Conservation (phyloP, 768 basidiomycete genomes). For the Cytidiella melzeri region DNA sequence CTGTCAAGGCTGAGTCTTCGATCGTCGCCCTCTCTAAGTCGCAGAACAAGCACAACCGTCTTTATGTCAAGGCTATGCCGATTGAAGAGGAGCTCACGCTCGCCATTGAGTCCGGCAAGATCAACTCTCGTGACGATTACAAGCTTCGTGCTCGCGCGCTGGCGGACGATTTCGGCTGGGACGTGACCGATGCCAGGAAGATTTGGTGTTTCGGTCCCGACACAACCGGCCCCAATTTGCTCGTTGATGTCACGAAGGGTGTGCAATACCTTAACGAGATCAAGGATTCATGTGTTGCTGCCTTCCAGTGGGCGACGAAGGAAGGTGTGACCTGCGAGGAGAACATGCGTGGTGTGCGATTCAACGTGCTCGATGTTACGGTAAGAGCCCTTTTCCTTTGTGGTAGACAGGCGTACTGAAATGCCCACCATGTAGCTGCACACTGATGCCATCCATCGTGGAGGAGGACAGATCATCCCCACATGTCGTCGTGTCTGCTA, state of each 20-base stretch:
- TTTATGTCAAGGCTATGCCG: constrained; percentile 90
- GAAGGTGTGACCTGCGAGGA: constrained; percentile 96
- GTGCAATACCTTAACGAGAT: constrained; percentile 99
- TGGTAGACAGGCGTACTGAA: too few relatives aligned
- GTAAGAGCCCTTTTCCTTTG: constrained; percentile 39
- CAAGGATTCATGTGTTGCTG: constrained; percentile 99
- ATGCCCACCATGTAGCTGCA: too few relatives aligned
- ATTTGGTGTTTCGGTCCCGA: constrained; percentile 99
- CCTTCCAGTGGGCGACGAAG: constrained; percentile 99
- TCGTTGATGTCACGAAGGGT: constrained; percentile 98
- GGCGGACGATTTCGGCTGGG: constrained; percentile 97
- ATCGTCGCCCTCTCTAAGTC: constrained; percentile 98
- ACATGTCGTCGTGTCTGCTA: constrained; percentile 95
- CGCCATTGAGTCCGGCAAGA: constrained; percentile 84
- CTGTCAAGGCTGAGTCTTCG: constrained; percentile 91
- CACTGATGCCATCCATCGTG: constrained; percentile 98
- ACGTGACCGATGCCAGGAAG: constrained; percentile 98
- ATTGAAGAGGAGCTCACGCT: constrained; percentile 90
- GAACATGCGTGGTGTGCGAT: constrained; percentile 96
- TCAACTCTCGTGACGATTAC: constrained; percentile 94
- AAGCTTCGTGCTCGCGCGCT: constrained; percentile 92
- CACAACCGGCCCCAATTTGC: constrained; percentile 91
- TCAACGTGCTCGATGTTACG: constrained; percentile 95
- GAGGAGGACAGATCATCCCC: constrained; percentile 97
- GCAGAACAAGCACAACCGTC: constrained; percentile 99